Evolutionary conservation across 768 basidiomycete species (phyloP), one percentile per base, ranked within the genome.

Genomic region (Suillus subluteus): DNA sequence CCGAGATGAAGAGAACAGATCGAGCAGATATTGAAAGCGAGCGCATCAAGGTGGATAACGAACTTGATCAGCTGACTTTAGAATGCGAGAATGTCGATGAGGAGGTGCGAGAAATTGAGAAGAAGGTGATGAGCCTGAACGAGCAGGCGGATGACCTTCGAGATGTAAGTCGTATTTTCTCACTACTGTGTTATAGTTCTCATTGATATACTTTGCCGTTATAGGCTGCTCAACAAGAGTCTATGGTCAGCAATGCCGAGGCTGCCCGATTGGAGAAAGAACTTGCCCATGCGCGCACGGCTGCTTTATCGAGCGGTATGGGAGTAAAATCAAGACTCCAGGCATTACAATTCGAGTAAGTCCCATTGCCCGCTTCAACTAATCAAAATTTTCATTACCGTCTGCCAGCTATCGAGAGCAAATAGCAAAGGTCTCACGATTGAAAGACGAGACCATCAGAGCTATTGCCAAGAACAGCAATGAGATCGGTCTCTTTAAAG

Each of bases 381-480:
- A 43, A 23, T 35, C 41, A n/a, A 16, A 26, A 5, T 40, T 61
- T 21, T 74, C 61, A 72, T 41, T 6, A 12, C 35, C 26, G 35
- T n/a, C 62, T 9, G 37, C 50, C 73, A 94, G 92, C 62, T 91
- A 92, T 74, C 87, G 87, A 69, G 92, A 94, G 72, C 92, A 94
- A 72, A 78, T 91, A 15, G 91, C 91, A 67, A 91, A 90, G 72
- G 87, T 91, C 26, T 83, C 85, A 58, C 85, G 91, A 59, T 74
- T 94, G 37, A 90, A 87, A 69, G 92, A 95, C 64, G 92, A 93
- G 71, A 93, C 91, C 0, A 85, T 92, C 55, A 87, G 91, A 0
- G 90, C 89, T 21, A 92, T 95, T 67, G 86, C 91, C 66, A 94
- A 93, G 82, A 93, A 89, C 75, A 91, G 90, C 71, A 91, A 90